A percentile compares a stretch with the other conserved stretches of the same genome.
These are phyloP conservation scores for Saprolegnia parasitica DNA, from an alignment of 352 stramenopile genomes.

Conservation along the genomic window DNA sequence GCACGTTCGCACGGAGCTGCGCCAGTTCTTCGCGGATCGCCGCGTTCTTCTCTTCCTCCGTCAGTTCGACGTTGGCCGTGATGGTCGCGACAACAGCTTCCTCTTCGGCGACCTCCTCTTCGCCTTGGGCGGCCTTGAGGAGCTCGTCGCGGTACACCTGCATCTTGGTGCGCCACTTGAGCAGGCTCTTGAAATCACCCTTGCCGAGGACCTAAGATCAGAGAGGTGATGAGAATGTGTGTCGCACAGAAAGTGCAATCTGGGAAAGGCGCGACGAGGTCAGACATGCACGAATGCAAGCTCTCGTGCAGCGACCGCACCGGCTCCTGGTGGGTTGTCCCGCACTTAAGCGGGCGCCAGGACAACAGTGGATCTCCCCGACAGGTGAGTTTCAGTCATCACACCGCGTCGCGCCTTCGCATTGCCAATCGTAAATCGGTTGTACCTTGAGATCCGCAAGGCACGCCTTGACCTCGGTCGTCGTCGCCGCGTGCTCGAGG, in stretches of 20 bases:
- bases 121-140: slow-evolving; percentile 49
- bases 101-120: slow-evolving; percentile 39
- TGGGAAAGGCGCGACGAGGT: too few relatives aligned
- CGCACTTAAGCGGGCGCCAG: slow-evolving; percentile 27
- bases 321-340: slow-evolving; percentile 24
- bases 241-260: too few relatives aligned
- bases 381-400: slow-evolving; percentile 17
- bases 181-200: slow-evolving; percentile 94
- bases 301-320: slow-evolving; percentile 18
- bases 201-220: slow-evolving; percentile 92
- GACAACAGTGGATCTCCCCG: slow-evolving; percentile 25
- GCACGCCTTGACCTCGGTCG: slow-evolving; percentile 68
- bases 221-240: neutral
- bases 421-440: too few relatives aligned
- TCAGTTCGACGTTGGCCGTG: neutral
- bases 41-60: slow-evolving; percentile 73
- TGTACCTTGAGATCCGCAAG: slow-evolving; percentile 93
- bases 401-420: too few relatives aligned
- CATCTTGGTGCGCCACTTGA: slow-evolving; percentile 97
- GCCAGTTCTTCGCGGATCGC: slow-evolving; percentile 79
- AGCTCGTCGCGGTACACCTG: slow-evolving; percentile 79
- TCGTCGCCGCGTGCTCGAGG: slow-evolving; percentile 69
- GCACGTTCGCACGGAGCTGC: slow-evolving; percentile 64
- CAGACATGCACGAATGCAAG: slow-evolving; percentile 8
- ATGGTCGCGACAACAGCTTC: slow-evolving; percentile 36